Evolutionary conservation across 805 yeast genomes (phyloP).

Genomic region (Saturnispora silvae): DNA sequence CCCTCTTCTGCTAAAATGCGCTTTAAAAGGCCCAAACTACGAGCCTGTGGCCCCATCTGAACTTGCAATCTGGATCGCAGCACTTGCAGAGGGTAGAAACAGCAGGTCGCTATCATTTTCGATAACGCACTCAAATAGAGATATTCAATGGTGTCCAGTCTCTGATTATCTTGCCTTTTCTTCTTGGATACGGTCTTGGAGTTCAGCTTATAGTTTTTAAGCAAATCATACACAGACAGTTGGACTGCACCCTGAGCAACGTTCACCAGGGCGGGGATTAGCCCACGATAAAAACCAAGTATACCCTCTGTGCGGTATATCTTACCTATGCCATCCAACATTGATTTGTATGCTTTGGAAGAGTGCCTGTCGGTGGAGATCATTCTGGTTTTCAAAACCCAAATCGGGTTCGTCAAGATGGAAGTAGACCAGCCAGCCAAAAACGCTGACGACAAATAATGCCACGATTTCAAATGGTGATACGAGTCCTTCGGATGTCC

Average conservation of each 20-base stretch:
- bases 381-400: conserved; percentile 91
- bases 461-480: conserved; percentile 29
- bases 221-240: conserved; percentile 72
- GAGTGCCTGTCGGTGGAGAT: conserved; percentile 41
- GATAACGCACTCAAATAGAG: conserved; percentile 57
- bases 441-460: conserved; percentile 46
- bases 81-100: conserved; percentile 79
- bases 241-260: conserved; percentile 88
- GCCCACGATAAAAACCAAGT: conserved; percentile 71
- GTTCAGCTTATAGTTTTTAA: conserved; percentile 35
- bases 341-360: conserved; percentile 47
- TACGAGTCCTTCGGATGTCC: conserved; percentile 20
- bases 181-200: conserved; percentile 7
- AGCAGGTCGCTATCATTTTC: conserved; percentile 55
- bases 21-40: conserved; percentile 27
- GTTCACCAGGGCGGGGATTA: conserved; percentile 64
- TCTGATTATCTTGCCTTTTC: conserved; percentile 14
- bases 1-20: conserved; percentile 43
- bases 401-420: conserved; percentile 77
- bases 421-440: conserved; percentile 71
- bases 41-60: conserved; percentile 21
- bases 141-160: conserved; percentile 42
- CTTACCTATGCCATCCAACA: conserved; percentile 41
- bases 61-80: conserved; percentile 67
- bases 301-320: conserved; percentile 49